phyloP scores from a whole-genome alignment of 2,329 filamentous ascomycete genomes.

The Fusarium protoensiforme region DNA sequence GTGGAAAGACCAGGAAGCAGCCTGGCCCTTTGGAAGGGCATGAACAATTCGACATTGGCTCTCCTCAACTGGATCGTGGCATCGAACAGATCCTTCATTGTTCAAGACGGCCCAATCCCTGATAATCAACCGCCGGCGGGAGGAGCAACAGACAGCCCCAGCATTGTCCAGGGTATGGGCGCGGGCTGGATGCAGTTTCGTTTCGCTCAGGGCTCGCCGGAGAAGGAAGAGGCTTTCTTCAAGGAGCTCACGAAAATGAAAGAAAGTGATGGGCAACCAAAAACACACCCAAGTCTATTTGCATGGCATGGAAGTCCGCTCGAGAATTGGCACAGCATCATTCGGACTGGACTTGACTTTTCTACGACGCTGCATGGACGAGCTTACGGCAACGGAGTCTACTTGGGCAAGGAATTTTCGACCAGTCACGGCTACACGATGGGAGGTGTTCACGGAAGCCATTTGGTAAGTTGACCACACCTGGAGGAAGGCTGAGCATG shows the following conservation, averaged over 20 bases:
- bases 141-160: conserved; percentile 50
- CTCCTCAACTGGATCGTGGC: conserved; percentile 89
- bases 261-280: conserved; percentile 48
- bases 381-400: conserved; percentile 82
- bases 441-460: neutral
- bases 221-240: conserved; percentile 83
- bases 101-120: conserved; percentile 70
- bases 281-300: conserved; percentile 75
- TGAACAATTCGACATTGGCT: conserved; percentile 74
- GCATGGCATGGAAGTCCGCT: conserved; percentile 87
- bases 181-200: conserved; percentile 80
- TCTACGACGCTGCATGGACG: conserved; percentile 72
- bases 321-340: conserved; percentile 89
- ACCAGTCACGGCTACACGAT: conserved; percentile 25
- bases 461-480: neutral
- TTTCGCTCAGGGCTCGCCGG: conserved; percentile 87
- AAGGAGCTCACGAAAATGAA: conserved; percentile 62
- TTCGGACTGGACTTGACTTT: conserved; percentile 84
- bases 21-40: conserved; percentile 60
- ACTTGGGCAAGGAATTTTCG: conserved; percentile 67
- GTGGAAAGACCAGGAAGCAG: conserved; percentile 49
- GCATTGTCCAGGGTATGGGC: conserved; percentile 69
- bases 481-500: neutral
- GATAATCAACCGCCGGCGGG: neutral
- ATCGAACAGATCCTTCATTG: conserved; percentile 87